Conservation (phyloP, 768 basidiomycete species). For the Chalciporus sphaerocephalus region DNA sequence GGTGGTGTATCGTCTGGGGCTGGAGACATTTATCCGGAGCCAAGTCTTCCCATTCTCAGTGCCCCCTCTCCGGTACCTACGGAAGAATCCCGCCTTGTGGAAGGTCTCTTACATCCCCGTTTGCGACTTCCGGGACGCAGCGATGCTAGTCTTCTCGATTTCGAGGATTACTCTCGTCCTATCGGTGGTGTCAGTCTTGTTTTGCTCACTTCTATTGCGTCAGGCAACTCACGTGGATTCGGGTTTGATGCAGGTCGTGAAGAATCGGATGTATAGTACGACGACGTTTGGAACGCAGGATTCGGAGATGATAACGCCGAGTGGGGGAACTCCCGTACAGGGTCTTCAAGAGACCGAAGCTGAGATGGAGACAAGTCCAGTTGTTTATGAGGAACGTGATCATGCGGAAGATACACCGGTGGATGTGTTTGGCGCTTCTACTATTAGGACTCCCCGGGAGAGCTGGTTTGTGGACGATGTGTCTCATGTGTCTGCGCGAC, state of each 20-base stretch:
- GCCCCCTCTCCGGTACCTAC: conserved; percentile 25
- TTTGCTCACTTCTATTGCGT: background rate
- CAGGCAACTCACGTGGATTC: background rate
- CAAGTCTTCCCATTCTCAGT: conserved; percentile 2
- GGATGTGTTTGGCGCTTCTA: conserved; percentile 12
- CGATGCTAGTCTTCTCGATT: conserved; percentile 27
- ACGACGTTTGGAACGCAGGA: conserved; percentile 32
- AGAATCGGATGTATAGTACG: conserved; percentile 30
- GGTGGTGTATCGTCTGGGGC: background rate
- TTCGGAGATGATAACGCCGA: conserved; percentile 7
- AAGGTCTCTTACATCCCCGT: conserved; percentile 31
- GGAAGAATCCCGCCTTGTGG: conserved; percentile 22
- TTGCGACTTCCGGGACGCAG: conserved; percentile 22
- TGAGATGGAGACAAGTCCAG: too few relatives aligned
- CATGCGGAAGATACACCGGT: background rate
- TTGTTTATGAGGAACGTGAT: too few relatives aligned
- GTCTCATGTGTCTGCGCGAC: background rate
- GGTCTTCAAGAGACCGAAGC: background rate
- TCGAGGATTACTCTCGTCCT: conserved; percentile 33
- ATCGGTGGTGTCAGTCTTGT: conserved; percentile 27
- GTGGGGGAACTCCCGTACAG: conserved; percentile 3
- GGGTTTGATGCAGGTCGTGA: conserved; percentile 19
- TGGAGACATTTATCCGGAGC: background rate
- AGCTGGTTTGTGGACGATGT: conserved; percentile 11
- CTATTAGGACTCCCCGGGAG: background rate